Percentiles rank a stretch among this genome's conserved stretches.
phyloP scores from a whole-genome alignment of 805 yeast genomes.

The Lipomyces starkeyi region DNA sequence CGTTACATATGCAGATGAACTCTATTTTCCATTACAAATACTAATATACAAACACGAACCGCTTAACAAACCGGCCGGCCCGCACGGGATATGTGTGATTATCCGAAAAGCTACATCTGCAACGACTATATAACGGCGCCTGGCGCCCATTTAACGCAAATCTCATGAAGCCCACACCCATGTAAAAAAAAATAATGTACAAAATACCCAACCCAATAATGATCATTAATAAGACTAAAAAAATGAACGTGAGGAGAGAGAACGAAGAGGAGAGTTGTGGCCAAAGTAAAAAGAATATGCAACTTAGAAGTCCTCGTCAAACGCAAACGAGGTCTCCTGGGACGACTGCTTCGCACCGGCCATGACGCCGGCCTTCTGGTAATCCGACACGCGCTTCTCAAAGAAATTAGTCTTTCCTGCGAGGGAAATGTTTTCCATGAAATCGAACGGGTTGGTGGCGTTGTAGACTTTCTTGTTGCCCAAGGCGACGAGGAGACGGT shows the following conservation, averaged over 20 bases:
- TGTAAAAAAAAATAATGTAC: not conserved
- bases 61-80: too few relatives aligned
- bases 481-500: constrained; percentile 86
- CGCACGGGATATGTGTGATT: too few relatives aligned
- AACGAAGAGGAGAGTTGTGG: not conserved
- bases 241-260: constrained; percentile 1
- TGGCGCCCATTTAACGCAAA: not conserved
- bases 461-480: constrained; percentile 91
- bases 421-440: constrained; percentile 97
- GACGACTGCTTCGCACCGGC: constrained; percentile 52
- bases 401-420: constrained; percentile 99
- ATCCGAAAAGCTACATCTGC: too few relatives aligned
- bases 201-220: not conserved
- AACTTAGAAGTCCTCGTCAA: constrained; percentile 89
- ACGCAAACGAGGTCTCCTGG: constrained; percentile 64
- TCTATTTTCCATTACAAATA: too few relatives aligned
- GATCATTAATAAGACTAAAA: not conserved
- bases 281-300: not conserved
- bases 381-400: constrained; percentile 98
- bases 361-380: constrained; percentile 99
- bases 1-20: too few relatives aligned
- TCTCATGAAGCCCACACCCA: not conserved
- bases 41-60: too few relatives aligned
- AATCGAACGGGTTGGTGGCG: constrained; percentile 93
- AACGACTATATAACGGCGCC: too few relatives aligned